These are phyloP conservation scores for Penicillium sumatraense DNA, from an alignment of 2,329 filamentous ascomycete species.

Conservation along the genomic window DNA sequence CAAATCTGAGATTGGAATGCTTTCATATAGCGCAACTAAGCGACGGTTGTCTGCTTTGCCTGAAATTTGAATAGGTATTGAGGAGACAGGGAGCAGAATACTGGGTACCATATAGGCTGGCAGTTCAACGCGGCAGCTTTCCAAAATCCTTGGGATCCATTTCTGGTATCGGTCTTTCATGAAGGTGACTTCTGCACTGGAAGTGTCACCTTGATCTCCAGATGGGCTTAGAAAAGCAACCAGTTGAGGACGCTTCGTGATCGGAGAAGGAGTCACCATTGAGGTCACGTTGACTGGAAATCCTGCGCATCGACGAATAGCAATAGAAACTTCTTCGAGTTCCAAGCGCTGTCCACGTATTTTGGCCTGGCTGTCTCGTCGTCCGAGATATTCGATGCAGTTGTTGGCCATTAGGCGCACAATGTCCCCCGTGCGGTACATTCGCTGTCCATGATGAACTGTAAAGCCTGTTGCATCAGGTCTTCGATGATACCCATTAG, in stretches of 20 bases:
- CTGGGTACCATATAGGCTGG: constrained; percentile 20
- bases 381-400: constrained; percentile 71
- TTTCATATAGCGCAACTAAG: constrained; percentile 12
- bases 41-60: constrained; percentile 17
- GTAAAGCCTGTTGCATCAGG: constrained; percentile 12
- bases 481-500: constrained; percentile 5
- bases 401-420: constrained; percentile 67
- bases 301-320: constrained; percentile 8
- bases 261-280: constrained; percentile 16
- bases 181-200: background rate
- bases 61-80: constrained; percentile 15
- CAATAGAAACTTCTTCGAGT: constrained; percentile 4
- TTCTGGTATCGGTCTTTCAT: constrained; percentile 7
- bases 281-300: constrained; percentile 18
- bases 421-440: constrained; percentile 25
- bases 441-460: constrained; percentile 3
- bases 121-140: constrained; percentile 7
- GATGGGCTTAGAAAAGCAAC: constrained; percentile 15
- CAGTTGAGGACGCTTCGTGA: constrained; percentile 18
- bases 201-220: background rate
- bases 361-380: constrained; percentile 57
- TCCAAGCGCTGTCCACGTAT: constrained; percentile 70
- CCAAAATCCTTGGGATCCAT: constrained; percentile 13
- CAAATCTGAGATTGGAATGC: constrained; percentile 12
- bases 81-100: constrained; percentile 2